phyloP scores from a whole-genome alignment of 176 grass and related monocot species.

The Aechmea fasciata region DNA sequence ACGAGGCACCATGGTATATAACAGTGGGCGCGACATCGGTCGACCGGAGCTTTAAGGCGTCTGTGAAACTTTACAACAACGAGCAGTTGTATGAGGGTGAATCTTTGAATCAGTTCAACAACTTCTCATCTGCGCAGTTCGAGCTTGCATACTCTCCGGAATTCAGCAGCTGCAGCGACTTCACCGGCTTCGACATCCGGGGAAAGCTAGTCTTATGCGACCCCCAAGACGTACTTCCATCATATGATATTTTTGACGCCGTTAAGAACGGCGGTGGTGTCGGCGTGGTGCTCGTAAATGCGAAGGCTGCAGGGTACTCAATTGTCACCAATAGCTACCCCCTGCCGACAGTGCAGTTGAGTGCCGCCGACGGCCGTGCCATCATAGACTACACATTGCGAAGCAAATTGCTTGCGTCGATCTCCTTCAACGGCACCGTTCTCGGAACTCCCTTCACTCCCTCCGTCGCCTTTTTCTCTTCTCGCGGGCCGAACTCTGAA shows the following conservation, averaged over 20 bases:
- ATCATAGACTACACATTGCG: background rate
- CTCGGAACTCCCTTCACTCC: background rate
- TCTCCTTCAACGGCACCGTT: slow-evolving; percentile 2
- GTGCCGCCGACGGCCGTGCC: background rate
- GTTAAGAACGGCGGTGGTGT: slow-evolving; percentile 4
- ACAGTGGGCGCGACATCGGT: slow-evolving; percentile 55
- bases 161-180: background rate
- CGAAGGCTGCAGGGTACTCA: background rate
- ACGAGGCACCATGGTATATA: slow-evolving; percentile 62
- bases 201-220: slow-evolving; percentile 23
- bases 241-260: background rate
- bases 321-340: background rate
- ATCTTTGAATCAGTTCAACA: slow-evolving; percentile 32
- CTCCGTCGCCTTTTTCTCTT: too few species aligned
- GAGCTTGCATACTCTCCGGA: background rate
- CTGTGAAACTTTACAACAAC: slow-evolving; percentile 42
- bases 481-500: too few species aligned
- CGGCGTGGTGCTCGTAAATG: slow-evolving; percentile 18
- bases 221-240: background rate
- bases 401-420: background rate
- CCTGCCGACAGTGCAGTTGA: background rate
- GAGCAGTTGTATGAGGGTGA: slow-evolving; percentile 27
- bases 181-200: slow-evolving; percentile 21
- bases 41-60: slow-evolving; percentile 37
- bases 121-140: slow-evolving; percentile 5